A percentile compares a stretch with the other conserved stretches of the same genome.
Evolutionary conservation across 2,329 filamentous ascomycete species (phyloP).

Genomic region (Lecanicillium sp.): DNA sequence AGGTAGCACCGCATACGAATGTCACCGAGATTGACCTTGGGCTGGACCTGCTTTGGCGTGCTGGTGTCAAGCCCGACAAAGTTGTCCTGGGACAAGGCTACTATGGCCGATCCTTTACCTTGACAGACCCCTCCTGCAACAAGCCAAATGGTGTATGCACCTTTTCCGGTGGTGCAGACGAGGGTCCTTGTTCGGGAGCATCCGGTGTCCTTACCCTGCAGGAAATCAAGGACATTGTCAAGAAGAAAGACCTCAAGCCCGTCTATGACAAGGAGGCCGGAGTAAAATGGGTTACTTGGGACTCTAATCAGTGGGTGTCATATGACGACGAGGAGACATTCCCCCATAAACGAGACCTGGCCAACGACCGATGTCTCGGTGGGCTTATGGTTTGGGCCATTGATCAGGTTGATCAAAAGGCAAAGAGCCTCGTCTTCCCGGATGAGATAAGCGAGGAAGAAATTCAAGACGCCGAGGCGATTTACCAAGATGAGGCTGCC

Average conservation of each 20-base stretch:
- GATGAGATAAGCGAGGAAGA: not conserved
- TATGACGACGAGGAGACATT: constrained; percentile 20
- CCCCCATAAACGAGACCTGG: constrained; percentile 15
- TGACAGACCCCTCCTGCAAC: constrained; percentile 10
- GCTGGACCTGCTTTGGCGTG: constrained; percentile 17
- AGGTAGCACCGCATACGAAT: constrained; percentile 21
- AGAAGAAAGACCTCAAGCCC: constrained; percentile 2
- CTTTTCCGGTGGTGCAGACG: constrained; percentile 10
- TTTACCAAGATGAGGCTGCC: constrained; percentile 8
- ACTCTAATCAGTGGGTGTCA: constrained; percentile 7
- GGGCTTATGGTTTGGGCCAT: constrained; percentile 11
- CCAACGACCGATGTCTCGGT: constrained; percentile 15
- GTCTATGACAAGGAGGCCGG: not conserved
- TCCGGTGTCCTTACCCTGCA: not conserved
- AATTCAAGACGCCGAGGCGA: constrained; percentile 6
- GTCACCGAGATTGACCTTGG: constrained; percentile 21
- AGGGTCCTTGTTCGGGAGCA: constrained; percentile 8
- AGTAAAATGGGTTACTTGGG: constrained; percentile 6
- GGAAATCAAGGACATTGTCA: constrained; percentile 12
- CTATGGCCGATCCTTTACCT: constrained; percentile 18
- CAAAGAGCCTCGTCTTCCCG: constrained; percentile 4
- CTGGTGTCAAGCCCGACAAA: constrained; percentile 17
- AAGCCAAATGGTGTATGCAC: constrained; percentile 10
- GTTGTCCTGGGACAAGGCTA: constrained; percentile 21
- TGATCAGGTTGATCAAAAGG: constrained; percentile 12